Base-by-base conservation (phyloP, 2,329 filamentous ascomycete species). In the Ilyonectria sp. region DNA sequence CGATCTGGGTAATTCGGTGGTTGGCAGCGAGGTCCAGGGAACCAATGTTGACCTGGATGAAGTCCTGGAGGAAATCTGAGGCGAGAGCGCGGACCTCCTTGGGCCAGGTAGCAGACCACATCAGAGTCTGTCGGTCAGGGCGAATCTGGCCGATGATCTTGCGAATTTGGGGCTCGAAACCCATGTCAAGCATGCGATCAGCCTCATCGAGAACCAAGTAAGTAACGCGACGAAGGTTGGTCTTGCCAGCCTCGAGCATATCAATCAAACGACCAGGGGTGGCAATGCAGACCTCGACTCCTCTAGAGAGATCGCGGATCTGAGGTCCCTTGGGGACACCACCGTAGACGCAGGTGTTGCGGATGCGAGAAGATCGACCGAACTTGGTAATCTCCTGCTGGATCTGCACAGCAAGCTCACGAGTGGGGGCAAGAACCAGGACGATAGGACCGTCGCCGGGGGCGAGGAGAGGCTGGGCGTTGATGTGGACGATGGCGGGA, bases 121-220 rank as follows among this genome's bases (percentile, higher is more conserved):
- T 97, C 87, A 96, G 96, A 70, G 96, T 99, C 84, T 99, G 96
- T 88, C 96, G 92, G 82, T 99, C 96, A 60, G 96, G 96, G 76
- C 96, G 94, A 83, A 98, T 98, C 86, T 99, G 96, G 71, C 93
- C 89, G 75, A 99, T 95, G 74, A 99, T 98, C 87, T 98, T 98
- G 86, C 96, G 94, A 78, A 99, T 98, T 83, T 98, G 96, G 74
- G 96, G 96, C 86, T 99, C 96, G 85, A 99, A 98, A 90, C 96
- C 96, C 96, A 99, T 99, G 86, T 99, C 96, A 81, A 99, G 89
- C 96, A 99, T 99, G 79, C 96, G 95, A 85, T 99, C 96, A 81
- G 96, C 96, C 87, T 99, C 96, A 78, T 99, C 96, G 71, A 99
- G 94, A 74, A 98, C 96, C 65, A 99, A 88, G 86, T 99, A 99